Evolutionary conservation across 805 yeast species (phyloP), one percentile per base, ranked within the genome.

Genomic region (Debaryomyces prosopidis): DNA sequence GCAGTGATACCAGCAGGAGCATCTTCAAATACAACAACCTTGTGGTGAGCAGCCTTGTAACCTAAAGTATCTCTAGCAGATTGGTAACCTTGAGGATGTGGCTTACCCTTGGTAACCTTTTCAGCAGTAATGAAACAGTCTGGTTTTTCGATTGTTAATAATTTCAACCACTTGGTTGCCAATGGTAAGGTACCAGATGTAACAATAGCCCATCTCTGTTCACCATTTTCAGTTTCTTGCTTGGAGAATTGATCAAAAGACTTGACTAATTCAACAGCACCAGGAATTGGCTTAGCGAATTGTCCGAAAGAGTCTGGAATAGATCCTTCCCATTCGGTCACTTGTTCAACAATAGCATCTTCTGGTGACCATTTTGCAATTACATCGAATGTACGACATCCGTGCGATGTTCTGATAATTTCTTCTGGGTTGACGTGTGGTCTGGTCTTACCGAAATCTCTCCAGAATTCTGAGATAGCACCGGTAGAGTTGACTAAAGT

Each of bases 1-100:
- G 96, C 92, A 57, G 79, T 69, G 51, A 87, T 81, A 62, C 96
- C 96, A 40, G 94, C 91, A 47, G 90, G 92, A 38, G 96, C 95
- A 63, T 88, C 96, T 71, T 88, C 96, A 60, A 88, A 88, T 41
- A 85, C 90, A 36, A 87, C 83, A 44, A 69, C 75, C 57, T 71
- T 70, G 53, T 68, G 62, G 43, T 54, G 48, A 26, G 62, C 45
- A 30, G 57, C 49, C 46, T 66, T 66, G 54, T 68, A 72, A 20
- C 77, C 76, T 52, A 76, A 66, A 35, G 73, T 54, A 47, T 68
- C 58, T 64, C 79, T 74, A 49, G 88, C 89, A 60, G 71, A 63
- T 52, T 78, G 72, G 73, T 88, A 88, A 44, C 95, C 94, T 72
- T 84, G 85, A 36, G 96, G 96, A 69, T 86, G 79, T 36, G 96